A percentile compares a stretch with the other conserved stretches of the same genome.
Conservation (phyloP, 1,284 basidiomycete species). For the Cryptococcus depauperatus region DNA sequence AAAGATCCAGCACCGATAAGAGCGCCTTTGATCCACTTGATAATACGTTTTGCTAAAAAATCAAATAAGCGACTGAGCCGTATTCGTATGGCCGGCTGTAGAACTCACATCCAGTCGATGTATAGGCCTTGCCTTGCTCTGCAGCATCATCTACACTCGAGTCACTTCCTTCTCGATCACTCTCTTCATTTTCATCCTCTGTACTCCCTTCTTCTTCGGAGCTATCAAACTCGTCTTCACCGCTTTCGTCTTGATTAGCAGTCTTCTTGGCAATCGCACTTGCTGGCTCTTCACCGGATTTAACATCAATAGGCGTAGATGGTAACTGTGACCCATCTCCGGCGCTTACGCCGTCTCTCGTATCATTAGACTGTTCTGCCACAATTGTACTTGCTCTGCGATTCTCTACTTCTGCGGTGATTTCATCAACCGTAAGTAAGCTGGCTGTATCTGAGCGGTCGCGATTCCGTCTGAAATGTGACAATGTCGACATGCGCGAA, state of each 20-base stretch:
- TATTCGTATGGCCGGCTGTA: background rate
- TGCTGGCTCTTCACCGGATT: no score
- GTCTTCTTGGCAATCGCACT: no score
- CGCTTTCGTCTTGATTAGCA: conserved; percentile 6
- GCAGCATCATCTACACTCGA: conserved; percentile 37
- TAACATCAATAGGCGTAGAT: no score
- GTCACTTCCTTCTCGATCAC: conserved; percentile 25
- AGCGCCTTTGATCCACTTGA: conserved; percentile 98
- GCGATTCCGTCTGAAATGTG: conserved; percentile 66
- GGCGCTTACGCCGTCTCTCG: conserved; percentile 5
- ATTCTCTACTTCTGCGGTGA: conserved; percentile 92
- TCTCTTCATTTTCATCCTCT: conserved; percentile 8
- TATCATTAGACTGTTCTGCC: no score
- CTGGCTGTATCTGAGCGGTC: conserved; percentile 83
- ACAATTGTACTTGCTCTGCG: conserved; percentile 53
- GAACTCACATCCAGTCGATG: conserved; percentile 56
- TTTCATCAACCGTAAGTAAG: conserved; percentile 92
- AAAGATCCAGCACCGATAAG: conserved; percentile 96
- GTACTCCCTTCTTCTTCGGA: conserved; percentile 46
- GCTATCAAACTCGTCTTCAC: conserved; percentile 43
- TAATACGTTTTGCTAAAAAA: conserved; percentile 54
- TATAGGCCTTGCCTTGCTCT: conserved; percentile 51
- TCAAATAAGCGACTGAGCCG: background rate
- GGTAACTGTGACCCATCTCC: no score
- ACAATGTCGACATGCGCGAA: conserved; percentile 49